Percentiles rank a stretch among this genome's conserved stretches.
Conservation (phyloP, 1,284 basidiomycete species). For the Neotropicomus parvogracilis region DNA sequence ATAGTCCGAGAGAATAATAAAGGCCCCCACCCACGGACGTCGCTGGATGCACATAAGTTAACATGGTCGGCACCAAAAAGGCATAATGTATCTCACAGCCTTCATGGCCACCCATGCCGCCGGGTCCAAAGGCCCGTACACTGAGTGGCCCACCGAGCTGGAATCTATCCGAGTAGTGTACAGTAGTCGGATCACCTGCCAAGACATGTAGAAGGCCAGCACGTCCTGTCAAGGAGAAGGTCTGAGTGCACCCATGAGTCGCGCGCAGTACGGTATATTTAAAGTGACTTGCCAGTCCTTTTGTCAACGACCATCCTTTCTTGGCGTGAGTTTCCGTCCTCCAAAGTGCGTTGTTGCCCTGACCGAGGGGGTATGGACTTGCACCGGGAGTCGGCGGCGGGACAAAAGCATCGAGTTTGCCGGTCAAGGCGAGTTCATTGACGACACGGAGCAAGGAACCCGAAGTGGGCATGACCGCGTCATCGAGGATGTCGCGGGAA, state of each 20-base stretch:
- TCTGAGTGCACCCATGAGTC: constrained; percentile 38
- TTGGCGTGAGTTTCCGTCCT: constrained; percentile 71
- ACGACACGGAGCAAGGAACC: constrained; percentile 21
- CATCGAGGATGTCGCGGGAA: constrained; percentile 78
- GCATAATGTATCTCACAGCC: constrained; percentile 49
- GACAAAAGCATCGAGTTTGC: constrained; percentile 23
- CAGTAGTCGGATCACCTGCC: constrained; percentile 34
- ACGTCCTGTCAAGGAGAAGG: constrained; percentile 60
- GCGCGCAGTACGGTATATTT: too few species aligned
- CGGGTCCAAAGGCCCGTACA: constrained; percentile 82
- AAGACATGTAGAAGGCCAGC: constrained; percentile 62
- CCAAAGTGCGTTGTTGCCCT: constrained; percentile 62
- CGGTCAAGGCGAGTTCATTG: constrained; percentile 24
- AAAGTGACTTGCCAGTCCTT: constrained; percentile 49
- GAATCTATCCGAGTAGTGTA: constrained; percentile 79
- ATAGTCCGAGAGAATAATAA: constrained; percentile 82
- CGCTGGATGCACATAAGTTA: constrained; percentile 32
- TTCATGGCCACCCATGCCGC: constrained; percentile 83
- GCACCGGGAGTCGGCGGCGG: not conserved
- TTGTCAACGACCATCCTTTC: constrained; percentile 55
- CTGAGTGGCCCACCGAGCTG: constrained; percentile 93
- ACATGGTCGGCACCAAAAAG: not conserved
- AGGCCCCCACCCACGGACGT: constrained; percentile 90
- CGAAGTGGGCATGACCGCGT: constrained; percentile 41
- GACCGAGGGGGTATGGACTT: constrained; percentile 44